These are phyloP conservation scores for Anthracocystis setariae DNA, from an alignment of 1,284 basidiomycete species.

Conservation along the genomic window DNA sequence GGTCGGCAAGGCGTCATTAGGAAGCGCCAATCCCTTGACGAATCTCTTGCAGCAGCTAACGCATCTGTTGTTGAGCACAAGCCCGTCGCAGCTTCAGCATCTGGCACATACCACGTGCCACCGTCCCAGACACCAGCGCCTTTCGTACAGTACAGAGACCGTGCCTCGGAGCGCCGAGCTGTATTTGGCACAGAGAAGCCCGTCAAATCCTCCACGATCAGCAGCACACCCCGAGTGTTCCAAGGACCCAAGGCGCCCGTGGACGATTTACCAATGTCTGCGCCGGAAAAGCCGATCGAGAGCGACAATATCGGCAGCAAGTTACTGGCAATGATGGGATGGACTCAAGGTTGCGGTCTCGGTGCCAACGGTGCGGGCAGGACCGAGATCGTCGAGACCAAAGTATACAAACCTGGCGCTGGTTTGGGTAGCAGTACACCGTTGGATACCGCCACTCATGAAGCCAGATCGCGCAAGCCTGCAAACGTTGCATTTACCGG, in stretches of 20 bases:
- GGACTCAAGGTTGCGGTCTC: constrained; percentile 43
- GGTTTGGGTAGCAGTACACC: constrained; percentile 36
- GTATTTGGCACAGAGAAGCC: constrained; percentile 42
- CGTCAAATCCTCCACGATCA: background rate
- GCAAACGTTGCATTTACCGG: constrained; percentile 19
- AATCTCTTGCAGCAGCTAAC: background rate
- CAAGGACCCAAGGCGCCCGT: constrained; percentile 12
- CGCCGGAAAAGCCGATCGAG: constrained; percentile 38
- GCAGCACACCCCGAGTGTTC: constrained; percentile 10
- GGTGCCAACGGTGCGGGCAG: constrained; percentile 27
- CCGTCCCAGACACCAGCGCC: background rate
- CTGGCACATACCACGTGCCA: background rate
- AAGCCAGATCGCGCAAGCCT: background rate
- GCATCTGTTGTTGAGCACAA: background rate
- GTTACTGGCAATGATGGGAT: constrained; percentile 49
- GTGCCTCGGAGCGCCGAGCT: constrained; percentile 48
- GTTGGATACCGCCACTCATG: constrained; percentile 1
- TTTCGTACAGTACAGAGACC: constrained; percentile 29
- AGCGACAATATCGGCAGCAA: constrained; percentile 43
- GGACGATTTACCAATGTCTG: constrained; percentile 13
- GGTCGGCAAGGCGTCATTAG: constrained; percentile 31
- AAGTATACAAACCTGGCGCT: constrained; percentile 41
- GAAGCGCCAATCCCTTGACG: constrained; percentile 13
- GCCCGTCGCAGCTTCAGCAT: background rate
- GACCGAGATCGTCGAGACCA: constrained; percentile 38